phyloP scores from a whole-genome alignment of 176 grass and related monocot genomes.

The Tuctoria greenei region DNA sequence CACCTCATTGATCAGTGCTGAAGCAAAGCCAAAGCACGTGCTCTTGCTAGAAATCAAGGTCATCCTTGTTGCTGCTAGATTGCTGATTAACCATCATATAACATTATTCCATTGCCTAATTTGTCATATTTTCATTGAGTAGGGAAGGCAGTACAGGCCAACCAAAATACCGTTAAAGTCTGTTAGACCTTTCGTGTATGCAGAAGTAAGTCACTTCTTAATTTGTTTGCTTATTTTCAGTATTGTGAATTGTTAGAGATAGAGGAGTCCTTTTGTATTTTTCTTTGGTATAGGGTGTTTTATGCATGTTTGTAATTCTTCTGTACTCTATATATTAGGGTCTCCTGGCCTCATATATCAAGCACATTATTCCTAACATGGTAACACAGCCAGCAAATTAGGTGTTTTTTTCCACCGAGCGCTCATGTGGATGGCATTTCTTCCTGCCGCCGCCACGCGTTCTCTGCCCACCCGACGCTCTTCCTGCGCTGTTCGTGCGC shows the following conservation, averaged over 20 bases:
- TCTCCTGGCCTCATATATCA: too few species aligned
- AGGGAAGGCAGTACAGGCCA: constrained; percentile 76
- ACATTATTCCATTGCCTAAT: constrained; percentile 9
- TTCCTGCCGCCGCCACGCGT: too few species aligned
- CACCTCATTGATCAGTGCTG: constrained; percentile 65
- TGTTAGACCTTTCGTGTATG: constrained; percentile 80
- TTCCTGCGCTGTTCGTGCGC: too few species aligned
- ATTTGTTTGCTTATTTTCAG: neutral
- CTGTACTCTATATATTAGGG: too few species aligned
- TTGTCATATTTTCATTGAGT: constrained; percentile 16
- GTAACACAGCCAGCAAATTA: too few species aligned
- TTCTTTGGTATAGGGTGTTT: too few species aligned
- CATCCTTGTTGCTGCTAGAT: neutral
- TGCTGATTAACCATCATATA: neutral
- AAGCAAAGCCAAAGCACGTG: constrained; percentile 78
- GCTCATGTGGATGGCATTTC: too few species aligned
- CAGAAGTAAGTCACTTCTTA: constrained; percentile 49
- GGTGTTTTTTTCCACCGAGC: too few species aligned
- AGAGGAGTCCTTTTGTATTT: too few species aligned
- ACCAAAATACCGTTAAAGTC: constrained; percentile 78
- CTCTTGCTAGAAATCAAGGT: constrained; percentile 91
- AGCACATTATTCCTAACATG: too few species aligned
- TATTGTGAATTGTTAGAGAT: neutral
- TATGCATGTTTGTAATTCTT: too few species aligned
- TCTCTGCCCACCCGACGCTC: too few species aligned